Conservation (phyloP, 768 basidiomycete genomes). For the Amanita fuliginea region DNA sequence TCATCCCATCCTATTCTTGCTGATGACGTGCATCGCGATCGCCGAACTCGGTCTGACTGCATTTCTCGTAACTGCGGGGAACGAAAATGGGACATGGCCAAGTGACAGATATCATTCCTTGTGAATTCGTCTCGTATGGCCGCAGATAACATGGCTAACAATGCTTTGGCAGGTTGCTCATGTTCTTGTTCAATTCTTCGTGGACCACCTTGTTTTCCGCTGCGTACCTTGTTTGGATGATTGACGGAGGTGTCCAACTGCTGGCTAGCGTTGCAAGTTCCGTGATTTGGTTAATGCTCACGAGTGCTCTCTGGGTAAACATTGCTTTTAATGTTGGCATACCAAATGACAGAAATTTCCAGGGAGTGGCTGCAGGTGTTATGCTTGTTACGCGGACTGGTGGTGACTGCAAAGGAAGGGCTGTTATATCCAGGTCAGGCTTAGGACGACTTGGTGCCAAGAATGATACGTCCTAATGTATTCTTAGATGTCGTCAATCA, state of each 20-base stretch:
- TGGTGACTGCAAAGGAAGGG: constrained; percentile 42
- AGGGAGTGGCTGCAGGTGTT: constrained; percentile 61
- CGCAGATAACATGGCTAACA: background rate
- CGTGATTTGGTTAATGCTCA: constrained; percentile 59
- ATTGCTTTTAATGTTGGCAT: background rate
- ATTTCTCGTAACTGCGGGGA: constrained; percentile 62
- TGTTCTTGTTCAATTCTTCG: constrained; percentile 51
- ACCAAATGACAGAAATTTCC: constrained; percentile 4
- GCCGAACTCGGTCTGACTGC: constrained; percentile 68
- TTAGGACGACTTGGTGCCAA: constrained; percentile 2
- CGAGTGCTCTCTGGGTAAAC: constrained; percentile 58
- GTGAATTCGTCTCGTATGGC: constrained; percentile 24
- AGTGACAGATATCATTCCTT: constrained; percentile 53
- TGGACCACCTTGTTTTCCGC: constrained; percentile 70
- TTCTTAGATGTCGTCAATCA: constrained; percentile 52
- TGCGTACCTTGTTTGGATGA: constrained; percentile 62
- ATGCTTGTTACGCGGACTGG: constrained; percentile 56
- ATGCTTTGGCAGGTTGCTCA: constrained; percentile 32
- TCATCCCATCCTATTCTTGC: constrained; percentile 48
- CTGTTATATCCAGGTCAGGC: constrained; percentile 38
- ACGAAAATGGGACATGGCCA: constrained; percentile 50
- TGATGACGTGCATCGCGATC: constrained; percentile 58
- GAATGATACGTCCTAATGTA: background rate
- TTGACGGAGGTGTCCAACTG: constrained; percentile 53
- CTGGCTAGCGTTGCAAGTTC: constrained; percentile 74